These are phyloP conservation scores for Paxillus involutus DNA, from an alignment of 768 basidiomycete genomes.

Conservation along the genomic window DNA sequence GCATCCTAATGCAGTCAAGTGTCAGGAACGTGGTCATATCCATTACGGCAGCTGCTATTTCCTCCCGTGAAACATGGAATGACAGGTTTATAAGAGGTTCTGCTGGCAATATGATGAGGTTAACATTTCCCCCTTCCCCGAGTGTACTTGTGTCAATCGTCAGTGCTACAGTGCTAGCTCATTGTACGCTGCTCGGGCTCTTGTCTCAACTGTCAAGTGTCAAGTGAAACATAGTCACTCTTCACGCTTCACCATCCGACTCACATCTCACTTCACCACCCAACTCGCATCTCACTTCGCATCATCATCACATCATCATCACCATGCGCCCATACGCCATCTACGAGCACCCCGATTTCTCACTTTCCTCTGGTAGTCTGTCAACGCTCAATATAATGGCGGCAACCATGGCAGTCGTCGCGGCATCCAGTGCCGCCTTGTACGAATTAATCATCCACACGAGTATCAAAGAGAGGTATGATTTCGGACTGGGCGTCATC, in stretches of 20 bases:
- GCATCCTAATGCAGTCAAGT: no score
- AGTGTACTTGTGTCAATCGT: background rate
- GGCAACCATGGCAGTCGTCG: slow-evolving; percentile 27
- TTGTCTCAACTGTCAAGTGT: background rate
- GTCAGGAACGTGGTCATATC: no score
- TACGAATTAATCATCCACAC: slow-evolving; percentile 25
- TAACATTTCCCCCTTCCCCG: background rate
- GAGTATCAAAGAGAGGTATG: slow-evolving; percentile 21
- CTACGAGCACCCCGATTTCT: slow-evolving; percentile 34
- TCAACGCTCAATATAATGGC: slow-evolving; percentile 25
- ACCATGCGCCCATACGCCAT: slow-evolving; percentile 33
- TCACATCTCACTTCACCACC: background rate
- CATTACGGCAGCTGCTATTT: no score
- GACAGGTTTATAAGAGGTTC: background rate
- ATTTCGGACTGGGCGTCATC: background rate
- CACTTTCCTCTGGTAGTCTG: slow-evolving; percentile 25
- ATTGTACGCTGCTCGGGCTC: background rate
- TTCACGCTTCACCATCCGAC: background rate
- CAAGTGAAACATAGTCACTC: background rate
- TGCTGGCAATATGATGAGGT: background rate
- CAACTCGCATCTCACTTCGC: background rate
- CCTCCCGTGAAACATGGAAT: no score
- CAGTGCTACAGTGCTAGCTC: background rate
- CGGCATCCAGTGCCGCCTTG: slow-evolving; percentile 32
- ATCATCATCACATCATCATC: background rate